phyloP scores from a whole-genome alignment of 2,329 filamentous ascomycete genomes.

The Curvularia spicifera region DNA sequence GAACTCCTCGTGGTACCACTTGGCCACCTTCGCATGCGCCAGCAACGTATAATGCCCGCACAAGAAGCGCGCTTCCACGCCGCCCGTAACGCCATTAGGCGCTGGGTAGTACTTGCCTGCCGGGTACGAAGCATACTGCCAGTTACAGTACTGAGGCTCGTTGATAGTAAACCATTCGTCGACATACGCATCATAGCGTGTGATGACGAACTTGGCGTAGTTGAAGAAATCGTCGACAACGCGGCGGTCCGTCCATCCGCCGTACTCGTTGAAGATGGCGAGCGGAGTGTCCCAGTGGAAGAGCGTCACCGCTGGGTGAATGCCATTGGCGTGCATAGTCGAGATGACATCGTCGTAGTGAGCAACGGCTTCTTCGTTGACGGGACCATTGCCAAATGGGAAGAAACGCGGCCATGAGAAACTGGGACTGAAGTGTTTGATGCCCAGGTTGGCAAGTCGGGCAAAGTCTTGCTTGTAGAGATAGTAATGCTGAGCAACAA shows the following conservation, averaged over 20 bases:
- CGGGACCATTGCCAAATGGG: constrained; percentile 47
- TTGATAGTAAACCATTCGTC: constrained; percentile 53
- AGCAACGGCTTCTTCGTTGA: constrained; percentile 45
- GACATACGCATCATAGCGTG: constrained; percentile 50
- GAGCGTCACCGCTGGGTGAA: constrained; percentile 48
- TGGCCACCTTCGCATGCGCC: constrained; percentile 53
- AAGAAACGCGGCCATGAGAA: constrained; percentile 52
- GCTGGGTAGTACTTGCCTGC: constrained; percentile 55
- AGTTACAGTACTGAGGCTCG: constrained; percentile 56
- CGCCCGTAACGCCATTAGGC: constrained; percentile 52
- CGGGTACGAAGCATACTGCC: constrained; percentile 56
- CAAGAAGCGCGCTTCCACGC: constrained; percentile 51
- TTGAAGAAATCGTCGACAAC: constrained; percentile 53
- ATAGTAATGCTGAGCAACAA: constrained; percentile 52
- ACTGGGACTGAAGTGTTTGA: constrained; percentile 42
- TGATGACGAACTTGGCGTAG: constrained; percentile 53
- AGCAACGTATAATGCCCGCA: constrained; percentile 55
- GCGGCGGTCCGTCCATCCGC: constrained; percentile 49
- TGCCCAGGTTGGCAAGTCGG: constrained; percentile 44
- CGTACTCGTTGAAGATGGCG: constrained; percentile 52
- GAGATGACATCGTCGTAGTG: constrained; percentile 52
- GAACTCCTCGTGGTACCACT: constrained; percentile 57
- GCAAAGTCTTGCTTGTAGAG: constrained; percentile 54
- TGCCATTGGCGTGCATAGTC: constrained; percentile 45
- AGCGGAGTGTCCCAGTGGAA: constrained; percentile 55